These are phyloP conservation scores for Trametes meyenii DNA, from an alignment of 768 basidiomycete species.

Conservation along the genomic window DNA sequence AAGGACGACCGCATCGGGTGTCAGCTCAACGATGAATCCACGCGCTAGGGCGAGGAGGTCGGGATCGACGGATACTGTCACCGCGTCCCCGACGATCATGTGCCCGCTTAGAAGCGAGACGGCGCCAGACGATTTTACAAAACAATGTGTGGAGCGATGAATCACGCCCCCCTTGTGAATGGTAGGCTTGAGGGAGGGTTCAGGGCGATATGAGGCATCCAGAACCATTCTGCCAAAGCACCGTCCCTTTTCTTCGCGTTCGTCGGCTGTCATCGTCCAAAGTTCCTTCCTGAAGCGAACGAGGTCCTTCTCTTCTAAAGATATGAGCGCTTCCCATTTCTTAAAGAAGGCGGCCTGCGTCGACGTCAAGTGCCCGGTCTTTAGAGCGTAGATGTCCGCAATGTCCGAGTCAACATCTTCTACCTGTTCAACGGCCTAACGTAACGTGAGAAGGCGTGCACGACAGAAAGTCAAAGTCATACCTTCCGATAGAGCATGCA, in stretches of 20 bases:
- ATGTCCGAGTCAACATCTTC: constrained; percentile 56
- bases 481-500: constrained; percentile 96
- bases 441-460: constrained; percentile 4
- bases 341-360: constrained; percentile 79
- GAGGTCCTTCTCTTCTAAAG: constrained; percentile 86
- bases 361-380: constrained; percentile 78
- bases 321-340: constrained; percentile 85
- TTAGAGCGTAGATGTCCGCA: constrained; percentile 69
- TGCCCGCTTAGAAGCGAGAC: constrained; percentile 71
- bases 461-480: neutral
- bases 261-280: constrained; percentile 85
- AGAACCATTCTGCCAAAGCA: constrained; percentile 85
- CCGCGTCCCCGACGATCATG: constrained; percentile 77
- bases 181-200: constrained; percentile 7
- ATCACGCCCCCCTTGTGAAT: constrained; percentile 53
- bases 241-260: constrained; percentile 80
- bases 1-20: constrained; percentile 62
- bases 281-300: constrained; percentile 86
- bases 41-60: constrained; percentile 80
- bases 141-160: constrained; percentile 79
- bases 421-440: constrained; percentile 70
- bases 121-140: constrained; percentile 40
- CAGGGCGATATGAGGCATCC: constrained; percentile 42
- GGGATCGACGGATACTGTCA: constrained; percentile 88
- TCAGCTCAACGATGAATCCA: constrained; percentile 80